These are phyloP conservation scores for Globisporangium cylindrosporum DNA, from an alignment of 352 stramenopile genomes.

Conservation along the genomic window DNA sequence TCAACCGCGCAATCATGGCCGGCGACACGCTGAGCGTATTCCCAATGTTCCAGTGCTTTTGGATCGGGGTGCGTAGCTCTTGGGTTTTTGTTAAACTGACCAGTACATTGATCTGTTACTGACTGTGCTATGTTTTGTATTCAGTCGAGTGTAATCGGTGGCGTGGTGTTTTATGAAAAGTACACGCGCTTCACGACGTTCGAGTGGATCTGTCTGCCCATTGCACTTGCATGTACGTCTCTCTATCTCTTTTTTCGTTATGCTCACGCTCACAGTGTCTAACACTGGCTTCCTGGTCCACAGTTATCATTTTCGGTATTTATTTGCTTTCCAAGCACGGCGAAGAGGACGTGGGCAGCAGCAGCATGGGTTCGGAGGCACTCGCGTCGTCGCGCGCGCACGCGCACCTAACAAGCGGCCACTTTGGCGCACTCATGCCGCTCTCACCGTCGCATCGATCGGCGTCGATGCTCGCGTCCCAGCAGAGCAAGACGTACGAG, in stretches of 20 bases:
- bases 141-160: conserved; percentile 79
- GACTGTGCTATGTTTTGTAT: conserved; percentile 14
- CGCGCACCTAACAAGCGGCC: conserved; percentile 54
- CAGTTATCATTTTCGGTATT: conserved; percentile 84
- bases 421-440: conserved; percentile 81
- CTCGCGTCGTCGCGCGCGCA: conserved; percentile 30
- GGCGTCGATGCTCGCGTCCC: conserved; percentile 29
- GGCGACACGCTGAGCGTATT: conserved; percentile 85
- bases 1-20: conserved; percentile 83
- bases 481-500: conserved; percentile 39
- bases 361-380: conserved; percentile 24
- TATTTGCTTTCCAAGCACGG: conserved; percentile 80
- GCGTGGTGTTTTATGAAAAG: conserved; percentile 86
- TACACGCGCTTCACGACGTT: conserved; percentile 75
- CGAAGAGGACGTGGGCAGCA: conserved; percentile 37
- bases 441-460: conserved; percentile 59
- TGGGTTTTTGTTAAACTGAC: background rate
- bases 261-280: background rate
- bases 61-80: conserved; percentile 65
- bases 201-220: conserved; percentile 79
- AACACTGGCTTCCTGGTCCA: background rate
- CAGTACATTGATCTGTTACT: conserved; percentile 1
- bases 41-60: conserved; percentile 88
- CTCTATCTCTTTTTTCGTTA: background rate
- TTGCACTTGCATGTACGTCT: conserved; percentile 67